phyloP scores from a whole-genome alignment of 257 asterid species.

The Pogostemon cablin region DNA sequence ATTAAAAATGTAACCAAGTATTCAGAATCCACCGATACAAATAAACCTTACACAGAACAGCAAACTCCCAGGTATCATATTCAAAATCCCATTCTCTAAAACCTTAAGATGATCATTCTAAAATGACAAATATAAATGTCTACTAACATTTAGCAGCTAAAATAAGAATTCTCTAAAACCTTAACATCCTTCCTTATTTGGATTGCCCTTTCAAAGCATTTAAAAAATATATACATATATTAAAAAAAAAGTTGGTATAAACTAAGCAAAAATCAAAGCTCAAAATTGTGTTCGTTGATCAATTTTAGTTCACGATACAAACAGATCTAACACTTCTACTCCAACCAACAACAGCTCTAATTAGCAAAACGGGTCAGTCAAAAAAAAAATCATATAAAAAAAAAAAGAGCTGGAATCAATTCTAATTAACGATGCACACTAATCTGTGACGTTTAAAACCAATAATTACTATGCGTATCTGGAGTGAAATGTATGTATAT shows the following conservation, averaged over 20 bases:
- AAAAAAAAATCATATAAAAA: neutral
- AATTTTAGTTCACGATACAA: neutral
- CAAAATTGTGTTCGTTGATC: neutral
- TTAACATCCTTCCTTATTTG: neutral
- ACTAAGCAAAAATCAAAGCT: neutral
- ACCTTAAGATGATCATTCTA: conserved; percentile 11
- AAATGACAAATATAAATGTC: too few species aligned
- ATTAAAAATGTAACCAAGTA: neutral
- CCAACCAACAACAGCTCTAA: conserved; percentile 18
- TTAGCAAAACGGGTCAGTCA: neutral
- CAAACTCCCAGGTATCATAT: neutral
- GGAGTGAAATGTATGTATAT: neutral
- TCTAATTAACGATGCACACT: conserved; percentile 24
- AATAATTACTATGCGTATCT: neutral
- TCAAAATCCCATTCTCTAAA: conserved; percentile 16
- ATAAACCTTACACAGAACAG: neutral
- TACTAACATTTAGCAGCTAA: conserved; percentile 8
- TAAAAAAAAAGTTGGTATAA: neutral
- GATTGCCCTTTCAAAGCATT: neutral
- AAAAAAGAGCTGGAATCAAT: conserved; percentile 21
- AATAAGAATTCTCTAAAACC: neutral
- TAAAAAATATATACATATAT: too few species aligned
- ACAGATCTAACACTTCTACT: conserved; percentile 24
- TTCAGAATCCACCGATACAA: neutral
- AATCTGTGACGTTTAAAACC: conserved; percentile 18